Percentiles rank a stretch among this genome's conserved stretches.
phyloP scores from a whole-genome alignment of 164 flowering plant genomes.

The Santalum album region DNA sequence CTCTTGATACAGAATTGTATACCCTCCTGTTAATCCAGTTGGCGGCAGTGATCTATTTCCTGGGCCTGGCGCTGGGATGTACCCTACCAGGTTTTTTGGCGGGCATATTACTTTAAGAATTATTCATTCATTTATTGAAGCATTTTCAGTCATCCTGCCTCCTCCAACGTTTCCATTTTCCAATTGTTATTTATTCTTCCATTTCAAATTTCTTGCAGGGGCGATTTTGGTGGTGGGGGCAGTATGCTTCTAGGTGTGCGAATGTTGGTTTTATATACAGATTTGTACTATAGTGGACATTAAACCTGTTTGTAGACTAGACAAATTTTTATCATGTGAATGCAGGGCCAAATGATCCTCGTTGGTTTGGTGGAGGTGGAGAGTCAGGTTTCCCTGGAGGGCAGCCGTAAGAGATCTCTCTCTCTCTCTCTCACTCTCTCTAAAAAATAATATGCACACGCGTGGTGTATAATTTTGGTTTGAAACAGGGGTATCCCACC shows the following conservation, averaged over 20 bases:
- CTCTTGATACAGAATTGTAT: constrained; percentile 17
- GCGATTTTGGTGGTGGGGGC: constrained; percentile 32
- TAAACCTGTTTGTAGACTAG: not conserved
- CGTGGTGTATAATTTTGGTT: not conserved
- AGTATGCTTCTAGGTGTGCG: constrained; percentile 63
- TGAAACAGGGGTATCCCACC: constrained; percentile 62
- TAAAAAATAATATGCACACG: not conserved
- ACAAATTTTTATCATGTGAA: constrained; percentile 6
- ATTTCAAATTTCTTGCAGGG: constrained; percentile 35
- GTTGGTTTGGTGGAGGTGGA: constrained; percentile 42
- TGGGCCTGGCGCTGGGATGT: constrained; percentile 63
- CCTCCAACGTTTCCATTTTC: not conserved
- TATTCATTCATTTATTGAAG: not conserved
- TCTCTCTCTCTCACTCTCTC: constrained; percentile 2
- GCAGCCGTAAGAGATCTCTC: constrained; percentile 38
- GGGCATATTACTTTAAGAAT: too few relatives aligned
- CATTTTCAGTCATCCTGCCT: too few relatives aligned
- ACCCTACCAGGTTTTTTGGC: constrained; percentile 48
- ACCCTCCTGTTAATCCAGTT: constrained; percentile 43
- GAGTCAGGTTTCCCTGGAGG: constrained; percentile 34
- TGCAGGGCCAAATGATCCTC: constrained; percentile 72
- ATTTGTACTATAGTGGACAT: not conserved
- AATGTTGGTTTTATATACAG: not conserved
- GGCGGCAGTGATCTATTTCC: constrained; percentile 57
- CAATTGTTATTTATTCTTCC: not conserved